phyloP scores from a whole-genome alignment of 495 filamentous ascomycete genomes.

The Pyrenula aspistea region DNA sequence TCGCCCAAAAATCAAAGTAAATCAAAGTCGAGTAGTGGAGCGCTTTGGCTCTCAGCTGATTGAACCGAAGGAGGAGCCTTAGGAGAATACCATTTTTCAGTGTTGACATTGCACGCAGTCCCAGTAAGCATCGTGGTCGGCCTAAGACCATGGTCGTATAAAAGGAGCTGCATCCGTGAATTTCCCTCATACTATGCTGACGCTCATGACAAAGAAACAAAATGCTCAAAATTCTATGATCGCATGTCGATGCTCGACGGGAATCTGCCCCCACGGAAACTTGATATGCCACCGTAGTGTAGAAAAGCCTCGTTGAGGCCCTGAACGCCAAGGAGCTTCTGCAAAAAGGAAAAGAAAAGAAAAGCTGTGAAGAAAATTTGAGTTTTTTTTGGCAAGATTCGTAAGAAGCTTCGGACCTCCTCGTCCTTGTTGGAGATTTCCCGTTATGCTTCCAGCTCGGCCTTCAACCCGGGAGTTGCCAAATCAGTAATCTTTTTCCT shows the following conservation, averaged over 20 bases:
- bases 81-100: too few relatives aligned
- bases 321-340: too few relatives aligned
- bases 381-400: too few relatives aligned
- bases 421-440: too few relatives aligned
- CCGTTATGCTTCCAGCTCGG: constrained; percentile 31
- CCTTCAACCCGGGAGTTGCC: constrained; percentile 26
- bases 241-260: background rate
- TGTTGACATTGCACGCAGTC: too few relatives aligned
- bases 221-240: background rate
- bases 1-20: background rate
- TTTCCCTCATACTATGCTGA: background rate
- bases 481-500: constrained; percentile 39
- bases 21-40: too few relatives aligned
- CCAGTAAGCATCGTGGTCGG: too few relatives aligned
- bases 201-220: background rate
- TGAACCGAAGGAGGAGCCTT: too few relatives aligned
- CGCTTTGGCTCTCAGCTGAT: too few relatives aligned
- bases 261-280: background rate
- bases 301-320: constrained; percentile 7
- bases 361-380: too few relatives aligned
- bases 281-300: background rate
- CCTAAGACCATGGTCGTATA: background rate
- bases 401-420: too few relatives aligned
- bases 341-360: too few relatives aligned
- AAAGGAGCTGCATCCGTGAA: background rate